Percentiles rank a stretch among this genome's conserved stretches.
phyloP scores from a whole-genome alignment of 345 rosid genomes.

The Ailanthus altissimus region DNA sequence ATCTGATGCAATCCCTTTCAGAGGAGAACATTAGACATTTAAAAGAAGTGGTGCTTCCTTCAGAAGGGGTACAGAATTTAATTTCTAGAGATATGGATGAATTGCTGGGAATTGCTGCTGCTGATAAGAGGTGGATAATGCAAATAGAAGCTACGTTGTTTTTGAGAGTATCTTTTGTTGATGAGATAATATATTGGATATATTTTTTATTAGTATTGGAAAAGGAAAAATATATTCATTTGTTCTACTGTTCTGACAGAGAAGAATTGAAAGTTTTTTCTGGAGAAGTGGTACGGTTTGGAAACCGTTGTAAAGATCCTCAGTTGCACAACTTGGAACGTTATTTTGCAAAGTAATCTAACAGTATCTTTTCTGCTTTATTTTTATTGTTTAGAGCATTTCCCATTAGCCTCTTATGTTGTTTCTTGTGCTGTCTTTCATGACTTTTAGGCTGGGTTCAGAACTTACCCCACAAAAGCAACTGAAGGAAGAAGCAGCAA shows the following conservation, averaged over 20 bases:
- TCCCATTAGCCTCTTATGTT: slow-evolving; percentile 14
- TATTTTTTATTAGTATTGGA: neutral
- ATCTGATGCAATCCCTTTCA: slow-evolving; percentile 89
- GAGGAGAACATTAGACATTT: slow-evolving; percentile 65
- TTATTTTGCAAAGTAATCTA: slow-evolving; percentile 77
- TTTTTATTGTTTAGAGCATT: slow-evolving; percentile 2
- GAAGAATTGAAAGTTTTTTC: slow-evolving; percentile 87
- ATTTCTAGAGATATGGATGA: slow-evolving; percentile 84
- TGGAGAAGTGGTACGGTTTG: slow-evolving; percentile 96
- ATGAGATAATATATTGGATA: slow-evolving; percentile 5
- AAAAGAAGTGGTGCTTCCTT: slow-evolving; percentile 82
- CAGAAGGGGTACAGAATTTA: slow-evolving; percentile 84
- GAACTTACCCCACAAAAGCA: slow-evolving; percentile 70
- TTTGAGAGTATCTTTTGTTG: neutral
- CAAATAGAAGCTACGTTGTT: neutral
- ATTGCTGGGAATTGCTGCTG: slow-evolving; percentile 72
- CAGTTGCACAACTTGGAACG: slow-evolving; percentile 97
- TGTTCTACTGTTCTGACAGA: slow-evolving; percentile 42
- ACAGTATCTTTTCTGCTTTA: slow-evolving; percentile 26
- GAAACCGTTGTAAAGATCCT: slow-evolving; percentile 98
- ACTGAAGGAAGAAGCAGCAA: slow-evolving; percentile 77
- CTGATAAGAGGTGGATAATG: slow-evolving; percentile 80
- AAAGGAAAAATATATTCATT: slow-evolving; percentile 10
- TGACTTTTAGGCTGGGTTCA: slow-evolving; percentile 69
- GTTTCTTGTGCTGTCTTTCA: slow-evolving; percentile 26